Base-by-base conservation (phyloP, 805 yeast genomes). In the Candida tallmaniae region DNA sequence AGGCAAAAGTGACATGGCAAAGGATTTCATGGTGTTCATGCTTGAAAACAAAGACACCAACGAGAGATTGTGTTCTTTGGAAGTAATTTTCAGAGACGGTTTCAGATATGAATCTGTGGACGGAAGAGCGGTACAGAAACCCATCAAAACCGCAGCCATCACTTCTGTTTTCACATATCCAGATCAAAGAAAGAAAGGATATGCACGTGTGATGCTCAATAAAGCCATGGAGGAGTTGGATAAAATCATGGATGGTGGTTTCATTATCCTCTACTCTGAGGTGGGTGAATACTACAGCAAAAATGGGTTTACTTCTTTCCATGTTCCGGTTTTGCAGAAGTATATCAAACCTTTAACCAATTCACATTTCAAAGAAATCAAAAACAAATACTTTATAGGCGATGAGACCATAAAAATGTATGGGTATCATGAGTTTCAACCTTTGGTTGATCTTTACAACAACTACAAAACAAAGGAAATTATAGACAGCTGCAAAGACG, bases 121-220 rank as follows among this genome's bases (percentile, higher is more conserved):
- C 22, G 39, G 34, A 13, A 23, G 32, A 30, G 42, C 40, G 21
- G 28, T 20, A 12, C 16, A 16, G 15, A 20, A 16, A 3, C 21
- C 19, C 6, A 27, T 42, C 13, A 37, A 34, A 16, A 41, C 60
- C 33, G 73, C 68, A 1, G 60, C 68, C 34, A 52, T 67, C 24
- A 71, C 72, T 11, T 68, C 65, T 2, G 73, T 67, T 2, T 66
- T 45, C 47, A 63, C 70, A 3, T 57, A 55, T 31, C 58, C 58
- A 4, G 59, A 55, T 27, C 42, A 55, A 42, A 46, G 73, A 29
- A 62, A 63, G 7, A 51, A 56, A 27, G 70, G 71, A 0, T 54
- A 52, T 35, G 70, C 68, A 11, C 41, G 47, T 16, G 49, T 64
- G 18, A 66, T 67, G 72, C 47, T 64, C 18, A 66, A 63, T 39